phyloP scores from a whole-genome alignment of 208 protist species.

The Herpetomonas tarakana region DNA sequence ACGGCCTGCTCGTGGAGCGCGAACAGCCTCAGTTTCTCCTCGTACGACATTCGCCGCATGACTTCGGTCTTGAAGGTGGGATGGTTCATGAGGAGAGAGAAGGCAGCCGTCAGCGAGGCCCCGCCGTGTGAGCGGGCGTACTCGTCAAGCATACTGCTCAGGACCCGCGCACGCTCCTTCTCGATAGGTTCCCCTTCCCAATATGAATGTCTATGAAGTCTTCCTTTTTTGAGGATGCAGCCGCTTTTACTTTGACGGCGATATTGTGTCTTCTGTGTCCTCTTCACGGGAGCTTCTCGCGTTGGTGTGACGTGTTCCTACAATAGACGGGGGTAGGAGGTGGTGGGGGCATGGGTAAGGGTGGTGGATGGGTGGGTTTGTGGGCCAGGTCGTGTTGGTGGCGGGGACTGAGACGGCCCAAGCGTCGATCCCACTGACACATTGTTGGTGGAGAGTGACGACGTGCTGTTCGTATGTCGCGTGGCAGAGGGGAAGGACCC shows the following conservation, averaged over 20 bases:
- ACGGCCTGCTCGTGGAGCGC: constrained; percentile 65
- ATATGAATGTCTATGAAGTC: neutral
- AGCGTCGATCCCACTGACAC: no score
- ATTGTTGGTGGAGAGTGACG: no score
- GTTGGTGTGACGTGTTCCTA: no score
- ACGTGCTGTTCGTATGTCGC: no score
- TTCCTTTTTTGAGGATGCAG: neutral
- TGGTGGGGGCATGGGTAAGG: no score
- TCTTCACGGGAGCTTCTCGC: no score
- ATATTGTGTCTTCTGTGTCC: constrained; percentile 1
- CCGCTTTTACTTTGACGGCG: neutral
- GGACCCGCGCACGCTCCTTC: neutral
- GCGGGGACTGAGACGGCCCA: no score
- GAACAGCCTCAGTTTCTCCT: constrained; percentile 44
- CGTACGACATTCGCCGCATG: constrained; percentile 25
- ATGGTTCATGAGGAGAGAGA: constrained; percentile 34
- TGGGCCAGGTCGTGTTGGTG: no score
- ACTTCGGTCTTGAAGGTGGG: constrained; percentile 12
- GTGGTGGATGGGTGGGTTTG: no score
- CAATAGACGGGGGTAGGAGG: no score
- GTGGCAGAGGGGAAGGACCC: no score
- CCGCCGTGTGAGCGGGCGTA: constrained; percentile 7
- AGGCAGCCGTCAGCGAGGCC: constrained; percentile 2
- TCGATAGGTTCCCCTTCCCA: neutral
- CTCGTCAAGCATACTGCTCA: constrained; percentile 1